These are phyloP conservation scores for Harrya chromipes DNA, from an alignment of 768 basidiomycete genomes.

Conservation along the genomic window DNA sequence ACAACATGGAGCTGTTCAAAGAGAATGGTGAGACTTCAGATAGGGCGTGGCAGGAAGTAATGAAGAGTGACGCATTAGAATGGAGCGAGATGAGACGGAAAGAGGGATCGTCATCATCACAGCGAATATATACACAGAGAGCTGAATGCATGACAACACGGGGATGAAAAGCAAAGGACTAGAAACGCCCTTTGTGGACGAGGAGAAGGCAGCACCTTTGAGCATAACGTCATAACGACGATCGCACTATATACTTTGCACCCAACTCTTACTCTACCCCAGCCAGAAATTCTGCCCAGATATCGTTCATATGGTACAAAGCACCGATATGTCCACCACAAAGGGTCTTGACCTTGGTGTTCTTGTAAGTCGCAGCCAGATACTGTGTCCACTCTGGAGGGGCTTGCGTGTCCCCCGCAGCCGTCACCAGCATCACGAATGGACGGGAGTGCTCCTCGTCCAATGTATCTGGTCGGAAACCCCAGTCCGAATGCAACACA, in stretches of 20 bases:
- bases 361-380: conserved; percentile 46
- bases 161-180: too few species aligned
- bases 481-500: conserved; percentile 52
- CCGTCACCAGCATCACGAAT: conserved; percentile 44
- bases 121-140: too few species aligned
- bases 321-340: conserved; percentile 50
- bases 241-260: background rate
- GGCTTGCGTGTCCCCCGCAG: conserved; percentile 40
- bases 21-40: too few species aligned
- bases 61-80: too few species aligned
- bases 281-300: conserved; percentile 39
- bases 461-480: conserved; percentile 39
- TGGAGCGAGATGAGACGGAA: too few species aligned
- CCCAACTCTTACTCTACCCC: conserved; percentile 12
- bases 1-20: too few species aligned
- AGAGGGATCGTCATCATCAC: too few species aligned
- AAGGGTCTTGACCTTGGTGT: conserved; percentile 38
- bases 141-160: too few species aligned
- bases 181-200: too few species aligned
- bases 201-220: too few species aligned
- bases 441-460: conserved; percentile 45
- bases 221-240: too few species aligned
- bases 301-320: conserved; percentile 43
- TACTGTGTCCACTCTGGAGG: conserved; percentile 46
- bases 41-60: too few species aligned